Percentiles rank a stretch among this genome's conserved stretches.
These are phyloP conservation scores for Candida palmyrensis DNA, from an alignment of 805 yeast species.

Conservation along the genomic window DNA sequence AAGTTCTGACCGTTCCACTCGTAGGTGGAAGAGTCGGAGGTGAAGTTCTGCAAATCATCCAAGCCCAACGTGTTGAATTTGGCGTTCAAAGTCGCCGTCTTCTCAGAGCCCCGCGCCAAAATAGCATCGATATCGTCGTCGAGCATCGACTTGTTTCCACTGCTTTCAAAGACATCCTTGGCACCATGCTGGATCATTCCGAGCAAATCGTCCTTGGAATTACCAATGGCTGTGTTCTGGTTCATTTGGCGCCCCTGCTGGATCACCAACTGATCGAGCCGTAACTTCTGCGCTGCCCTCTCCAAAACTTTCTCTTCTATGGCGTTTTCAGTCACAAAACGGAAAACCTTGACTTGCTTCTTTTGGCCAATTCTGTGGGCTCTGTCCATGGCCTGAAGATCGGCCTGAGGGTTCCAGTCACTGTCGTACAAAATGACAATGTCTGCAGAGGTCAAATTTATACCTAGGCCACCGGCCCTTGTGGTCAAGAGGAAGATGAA, in stretches of 20 bases:
- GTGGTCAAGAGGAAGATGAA: conserved; percentile 85
- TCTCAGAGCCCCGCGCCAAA: conserved; percentile 72
- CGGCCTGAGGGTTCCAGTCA: conserved; percentile 99
- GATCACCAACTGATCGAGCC: conserved; percentile 90
- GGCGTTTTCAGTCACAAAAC: conserved; percentile 94
- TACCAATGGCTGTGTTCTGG: conserved; percentile 43
- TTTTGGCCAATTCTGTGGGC: conserved; percentile 97
- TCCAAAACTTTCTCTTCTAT: conserved; percentile 95
- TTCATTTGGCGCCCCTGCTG: conserved; percentile 75
- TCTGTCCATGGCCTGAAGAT: conserved; percentile 96
- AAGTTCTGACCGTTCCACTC: conserved; percentile 95
- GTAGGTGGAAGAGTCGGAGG: conserved; percentile 83
- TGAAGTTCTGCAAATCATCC: conserved; percentile 89
- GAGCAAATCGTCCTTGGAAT: conserved; percentile 75
- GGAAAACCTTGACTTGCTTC: conserved; percentile 86
- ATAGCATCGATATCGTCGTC: conserved; percentile 82
- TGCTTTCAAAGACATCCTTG: conserved; percentile 67
- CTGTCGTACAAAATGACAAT: conserved; percentile 84
- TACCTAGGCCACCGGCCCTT: conserved; percentile 96
- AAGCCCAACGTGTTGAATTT: conserved; percentile 83
- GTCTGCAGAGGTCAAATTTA: conserved; percentile 88
- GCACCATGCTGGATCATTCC: conserved; percentile 99
- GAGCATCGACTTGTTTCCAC: conserved; percentile 22
- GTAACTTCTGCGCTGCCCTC: conserved; percentile 88
- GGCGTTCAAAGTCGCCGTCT: conserved; percentile 72